Evolutionary conservation across 257 asterid genomes (phyloP).

Genomic region (Fraxinus quadrangulata): DNA sequence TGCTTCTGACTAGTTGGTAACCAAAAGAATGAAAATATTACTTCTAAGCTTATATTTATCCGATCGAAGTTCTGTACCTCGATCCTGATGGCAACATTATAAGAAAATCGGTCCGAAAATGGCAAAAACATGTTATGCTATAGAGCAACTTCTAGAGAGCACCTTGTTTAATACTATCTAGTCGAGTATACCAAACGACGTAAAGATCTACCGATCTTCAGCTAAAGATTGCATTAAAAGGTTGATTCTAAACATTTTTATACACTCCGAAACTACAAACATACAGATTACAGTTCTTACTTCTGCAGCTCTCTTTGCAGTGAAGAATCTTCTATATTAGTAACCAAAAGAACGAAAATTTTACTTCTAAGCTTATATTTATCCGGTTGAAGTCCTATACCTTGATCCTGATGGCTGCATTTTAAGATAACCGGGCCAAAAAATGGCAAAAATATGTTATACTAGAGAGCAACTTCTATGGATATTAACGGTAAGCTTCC

Average conservation of each 20-base stretch:
- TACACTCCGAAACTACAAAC: conserved; percentile 43
- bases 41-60: background rate
- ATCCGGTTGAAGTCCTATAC: background rate
- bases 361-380: background rate
- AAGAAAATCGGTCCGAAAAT: conserved; percentile 2
- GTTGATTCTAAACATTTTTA: conserved; percentile 30
- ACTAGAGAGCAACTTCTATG: too few species aligned
- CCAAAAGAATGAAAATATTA: background rate
- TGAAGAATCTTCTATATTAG: conserved; percentile 27
- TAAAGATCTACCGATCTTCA: background rate
- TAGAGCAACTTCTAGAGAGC: too few species aligned
- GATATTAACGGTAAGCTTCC: conserved; percentile 13
- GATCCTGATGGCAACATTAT: conserved; percentile 10
- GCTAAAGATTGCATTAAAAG: conserved; percentile 9
- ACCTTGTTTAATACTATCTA: too few species aligned
- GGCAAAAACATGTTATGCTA: background rate
- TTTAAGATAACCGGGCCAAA: background rate
- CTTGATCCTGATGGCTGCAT: conserved; percentile 12
- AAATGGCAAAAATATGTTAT: conserved; percentile 13
- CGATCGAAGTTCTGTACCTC: background rate
- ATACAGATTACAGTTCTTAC: conserved; percentile 31
- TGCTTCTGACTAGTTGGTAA: background rate
- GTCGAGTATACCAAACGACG: too few species aligned
- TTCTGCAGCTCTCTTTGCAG: background rate
- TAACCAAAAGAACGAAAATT: background rate